These are phyloP conservation scores for Pyricularia sp. DNA, from an alignment of 2,329 filamentous ascomycete species.

Conservation along the genomic window DNA sequence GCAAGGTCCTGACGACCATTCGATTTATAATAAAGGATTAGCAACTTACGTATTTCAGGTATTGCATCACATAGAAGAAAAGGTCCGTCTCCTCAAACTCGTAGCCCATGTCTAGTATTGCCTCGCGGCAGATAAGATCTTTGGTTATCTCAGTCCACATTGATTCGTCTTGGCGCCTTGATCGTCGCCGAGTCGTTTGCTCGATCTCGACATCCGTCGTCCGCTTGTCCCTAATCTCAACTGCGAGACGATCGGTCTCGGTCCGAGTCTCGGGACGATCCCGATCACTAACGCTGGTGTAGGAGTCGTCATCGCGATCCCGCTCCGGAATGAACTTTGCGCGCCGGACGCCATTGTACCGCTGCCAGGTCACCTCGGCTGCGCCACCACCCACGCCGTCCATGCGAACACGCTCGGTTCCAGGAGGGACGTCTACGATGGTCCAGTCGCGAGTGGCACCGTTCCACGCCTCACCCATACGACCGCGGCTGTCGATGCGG, in stretches of 20 bases:
- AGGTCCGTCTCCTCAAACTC: slow-evolving; percentile 82
- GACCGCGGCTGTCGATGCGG: slow-evolving; percentile 49
- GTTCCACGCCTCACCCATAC: slow-evolving; percentile 63
- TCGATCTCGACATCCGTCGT: slow-evolving; percentile 41
- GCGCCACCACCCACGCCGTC: slow-evolving; percentile 67
- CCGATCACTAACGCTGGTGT: slow-evolving; percentile 16
- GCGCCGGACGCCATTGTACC: slow-evolving; percentile 68
- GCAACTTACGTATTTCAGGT: slow-evolving; percentile 71
- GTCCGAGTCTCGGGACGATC: slow-evolving; percentile 15
- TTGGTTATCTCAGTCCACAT: slow-evolving; percentile 98
- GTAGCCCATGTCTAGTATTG: slow-evolving; percentile 76
- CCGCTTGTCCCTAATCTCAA: slow-evolving; percentile 31
- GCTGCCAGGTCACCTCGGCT: slow-evolving; percentile 70
- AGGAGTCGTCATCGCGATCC: slow-evolving; percentile 28
- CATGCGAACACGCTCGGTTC: slow-evolving; percentile 74
- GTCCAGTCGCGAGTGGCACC: slow-evolving; percentile 70
- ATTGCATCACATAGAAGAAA: slow-evolving; percentile 90
- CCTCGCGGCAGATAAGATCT: slow-evolving; percentile 78
- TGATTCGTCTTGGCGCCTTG: slow-evolving; percentile 48
- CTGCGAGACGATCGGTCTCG: slow-evolving; percentile 28
- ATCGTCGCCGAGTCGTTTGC: slow-evolving; percentile 30
- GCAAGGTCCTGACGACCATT: background rate
- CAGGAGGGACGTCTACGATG: slow-evolving; percentile 76
- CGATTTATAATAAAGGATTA: background rate
- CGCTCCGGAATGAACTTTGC: slow-evolving; percentile 56